Evolutionary conservation across 495 filamentous ascomycete species (phyloP).

Genomic region (Penicillium crystallinum): DNA sequence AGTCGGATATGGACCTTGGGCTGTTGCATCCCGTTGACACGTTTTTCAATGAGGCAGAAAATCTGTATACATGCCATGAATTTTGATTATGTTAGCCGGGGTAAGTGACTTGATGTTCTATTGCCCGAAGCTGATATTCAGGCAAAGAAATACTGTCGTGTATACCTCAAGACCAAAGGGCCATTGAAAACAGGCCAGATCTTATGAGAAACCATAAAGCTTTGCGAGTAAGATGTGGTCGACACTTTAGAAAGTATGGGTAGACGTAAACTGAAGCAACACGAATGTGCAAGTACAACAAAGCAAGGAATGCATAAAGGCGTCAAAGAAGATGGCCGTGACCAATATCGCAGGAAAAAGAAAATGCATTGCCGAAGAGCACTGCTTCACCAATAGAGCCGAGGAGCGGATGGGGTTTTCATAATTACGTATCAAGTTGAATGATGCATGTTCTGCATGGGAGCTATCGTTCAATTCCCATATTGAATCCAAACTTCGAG

Average conservation of each 20-base stretch:
- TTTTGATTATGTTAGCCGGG: slow-evolving; percentile 1
- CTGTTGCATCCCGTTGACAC: slow-evolving; percentile 39
- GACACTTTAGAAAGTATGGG: not conserved
- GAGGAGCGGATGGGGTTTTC: not conserved
- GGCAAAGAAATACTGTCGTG: no score
- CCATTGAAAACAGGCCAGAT: not conserved
- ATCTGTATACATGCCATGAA: slow-evolving; percentile 35
- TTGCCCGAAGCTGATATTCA: no score
- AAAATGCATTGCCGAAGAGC: not conserved
- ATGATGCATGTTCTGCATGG: not conserved
- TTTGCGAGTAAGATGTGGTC: not conserved
- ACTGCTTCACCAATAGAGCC: not conserved
- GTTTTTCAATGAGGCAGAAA: slow-evolving; percentile 36
- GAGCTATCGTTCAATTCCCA: slow-evolving; percentile 5
- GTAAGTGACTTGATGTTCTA: not conserved
- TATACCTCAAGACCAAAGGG: not conserved
- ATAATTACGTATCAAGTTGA: not conserved
- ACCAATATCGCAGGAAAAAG: not conserved
- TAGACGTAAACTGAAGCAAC: not conserved
- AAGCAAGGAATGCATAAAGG: not conserved
- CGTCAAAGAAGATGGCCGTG: no score
- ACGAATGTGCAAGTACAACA: no score
- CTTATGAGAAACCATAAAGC: not conserved
- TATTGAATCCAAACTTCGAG: not conserved
- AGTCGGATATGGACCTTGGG: slow-evolving; percentile 40